Base-by-base conservation (phyloP, 73 alveolate genomes). In the Paramecium primaurelia region DNA sequence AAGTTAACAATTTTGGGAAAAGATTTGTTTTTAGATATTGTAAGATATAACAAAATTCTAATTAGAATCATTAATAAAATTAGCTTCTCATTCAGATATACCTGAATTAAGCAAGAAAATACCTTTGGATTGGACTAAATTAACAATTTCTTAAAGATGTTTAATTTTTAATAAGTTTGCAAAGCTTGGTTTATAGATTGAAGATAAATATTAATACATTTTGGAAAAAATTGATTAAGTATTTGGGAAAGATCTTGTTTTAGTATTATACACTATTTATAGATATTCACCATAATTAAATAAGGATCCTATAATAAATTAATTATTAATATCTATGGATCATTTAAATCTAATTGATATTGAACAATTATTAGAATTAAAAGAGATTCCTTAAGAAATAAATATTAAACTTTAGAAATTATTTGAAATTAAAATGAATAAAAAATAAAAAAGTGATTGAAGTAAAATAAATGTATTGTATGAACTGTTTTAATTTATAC, bases 31-130 rank as follows among this genome's bases (percentile, higher is more conserved):
- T 36, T 25, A 37, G 34, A 73, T 73, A 37, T 38, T 73, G 34
- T 12, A 73, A 38, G 58, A 73, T 37, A 73, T 34, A 30, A 16
- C 37, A 37, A 37, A 38, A 14, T 73, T 36, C 32, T 11, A 73
- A 37, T 73, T 37, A 18, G 59, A 73, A 73, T 73, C 87, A 3
- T 73, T 73, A 36, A 36, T 73, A 10, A 73, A 73, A 11, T 37
- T 73, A 73, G 87, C 87, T 2, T 73, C 58, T 8, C 87, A 73
- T 73, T 37, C 87, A 73, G 64, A 73, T 36, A 73, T 16, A 30
- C 40, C 40, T 30, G 60, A 73, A 40, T 73, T 73, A 0, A 73
- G 58, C 14, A 38, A 40, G 37, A n/a, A 37, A 1, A 37, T 73
- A 2, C 58, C 58, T 4, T 22, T 73, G 10, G 59, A 73, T 73